Percentiles rank a stretch among this genome's conserved stretches.
Conservation (phyloP, 371 early-diverging fungal species). For the Phascolomyces articulosus region DNA sequence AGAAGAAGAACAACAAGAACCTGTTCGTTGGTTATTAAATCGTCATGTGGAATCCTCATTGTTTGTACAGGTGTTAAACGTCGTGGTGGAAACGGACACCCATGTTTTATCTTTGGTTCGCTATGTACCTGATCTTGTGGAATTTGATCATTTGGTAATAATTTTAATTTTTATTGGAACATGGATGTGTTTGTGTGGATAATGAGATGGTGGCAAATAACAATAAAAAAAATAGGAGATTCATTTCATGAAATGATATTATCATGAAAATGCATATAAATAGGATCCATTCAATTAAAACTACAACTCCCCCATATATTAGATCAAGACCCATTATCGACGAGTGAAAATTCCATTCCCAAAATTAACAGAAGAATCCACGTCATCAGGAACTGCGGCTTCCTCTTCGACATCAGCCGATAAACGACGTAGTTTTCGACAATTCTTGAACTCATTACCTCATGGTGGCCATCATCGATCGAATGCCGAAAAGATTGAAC, state of each 20-base stretch:
- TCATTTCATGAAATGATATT: no score
- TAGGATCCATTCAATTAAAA: no score
- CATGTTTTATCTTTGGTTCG: constrained; percentile 51
- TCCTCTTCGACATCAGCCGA: neutral
- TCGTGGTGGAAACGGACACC: constrained; percentile 54
- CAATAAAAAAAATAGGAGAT: no score
- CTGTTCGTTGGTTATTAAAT: constrained; percentile 5
- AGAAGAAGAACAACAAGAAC: neutral
- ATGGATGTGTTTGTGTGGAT: no score
- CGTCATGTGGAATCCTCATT: neutral
- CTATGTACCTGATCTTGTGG: constrained; percentile 62
- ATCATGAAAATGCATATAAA: no score
- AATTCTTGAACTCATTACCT: constrained; percentile 28
- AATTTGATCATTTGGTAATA: constrained; percentile 65
- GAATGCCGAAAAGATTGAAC: constrained; percentile 50
- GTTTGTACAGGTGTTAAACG: constrained; percentile 49
- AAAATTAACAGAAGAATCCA: constrained; percentile 26
- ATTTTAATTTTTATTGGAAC: no score
- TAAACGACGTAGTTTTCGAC: constrained; percentile 41
- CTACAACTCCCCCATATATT: no score
- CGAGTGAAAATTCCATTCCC: constrained; percentile 51
- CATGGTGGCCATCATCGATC: constrained; percentile 31
- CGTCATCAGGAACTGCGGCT: neutral
- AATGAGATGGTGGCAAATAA: no score
- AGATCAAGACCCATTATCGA: constrained; percentile 48